These are phyloP conservation scores for Solanum sitiens DNA, from an alignment of 257 asterid genomes.

Conservation along the genomic window DNA sequence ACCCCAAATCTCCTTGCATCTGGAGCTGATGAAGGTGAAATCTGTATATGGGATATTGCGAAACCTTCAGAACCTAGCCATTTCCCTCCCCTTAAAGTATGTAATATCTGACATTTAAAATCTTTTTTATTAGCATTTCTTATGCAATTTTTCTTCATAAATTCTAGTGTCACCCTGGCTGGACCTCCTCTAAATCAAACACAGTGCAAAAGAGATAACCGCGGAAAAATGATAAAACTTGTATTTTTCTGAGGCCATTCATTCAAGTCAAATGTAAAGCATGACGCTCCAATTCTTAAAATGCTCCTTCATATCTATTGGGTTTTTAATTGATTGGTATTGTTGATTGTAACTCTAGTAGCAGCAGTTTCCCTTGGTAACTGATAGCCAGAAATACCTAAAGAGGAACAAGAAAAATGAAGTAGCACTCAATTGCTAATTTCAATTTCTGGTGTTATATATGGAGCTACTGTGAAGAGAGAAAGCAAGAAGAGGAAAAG, in stretches of 20 bases:
- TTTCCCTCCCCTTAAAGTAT: constrained; percentile 87
- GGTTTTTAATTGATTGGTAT: not conserved
- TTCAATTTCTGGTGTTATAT: not conserved
- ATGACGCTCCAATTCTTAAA: not conserved
- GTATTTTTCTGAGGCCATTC: not conserved
- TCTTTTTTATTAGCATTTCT: not conserved
- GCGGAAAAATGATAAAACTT: not conserved
- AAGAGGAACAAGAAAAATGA: not conserved
- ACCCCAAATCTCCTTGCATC: constrained; percentile 84
- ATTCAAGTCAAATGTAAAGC: not conserved
- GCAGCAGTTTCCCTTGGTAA: not conserved
- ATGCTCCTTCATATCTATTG: not conserved
- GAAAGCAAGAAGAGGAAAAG: not conserved
- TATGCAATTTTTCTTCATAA: not conserved
- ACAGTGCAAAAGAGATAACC: not conserved
- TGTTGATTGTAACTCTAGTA: not conserved
- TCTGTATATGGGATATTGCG: constrained; percentile 85
- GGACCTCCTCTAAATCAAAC: not conserved
- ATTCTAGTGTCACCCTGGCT: not conserved
- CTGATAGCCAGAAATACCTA: not conserved
- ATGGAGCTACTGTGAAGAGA: not conserved
- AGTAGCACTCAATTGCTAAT: not conserved
- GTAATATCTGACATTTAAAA: not conserved
- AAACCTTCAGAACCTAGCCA: constrained; percentile 69
- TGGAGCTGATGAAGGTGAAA: constrained; percentile 98